Evolutionary conservation across 1,139 yeast genomes (phyloP), one percentile per base, ranked within the genome.

Genomic region (Sugiyamaella castrensis): DNA sequence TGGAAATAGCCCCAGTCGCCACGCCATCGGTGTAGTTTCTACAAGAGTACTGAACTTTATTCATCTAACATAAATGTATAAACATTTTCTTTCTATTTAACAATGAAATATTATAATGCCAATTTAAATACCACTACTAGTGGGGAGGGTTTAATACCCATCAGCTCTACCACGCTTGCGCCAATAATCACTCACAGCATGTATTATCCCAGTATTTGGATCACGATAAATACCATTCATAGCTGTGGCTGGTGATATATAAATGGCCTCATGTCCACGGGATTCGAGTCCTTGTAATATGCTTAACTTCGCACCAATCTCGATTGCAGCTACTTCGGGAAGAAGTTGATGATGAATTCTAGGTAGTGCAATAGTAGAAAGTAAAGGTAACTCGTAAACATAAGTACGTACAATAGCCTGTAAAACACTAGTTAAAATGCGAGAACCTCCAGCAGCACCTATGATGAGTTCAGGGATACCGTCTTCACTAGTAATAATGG

Each of bases 381-480:
- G 69, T n/a, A 89, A 62, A 1, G 82, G 72, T 66, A 79, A 63
- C 2, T 76, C 67, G 60, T 80, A 77, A 63, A 79, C 79, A 55
- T 82, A 80, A 4, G 73, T 69, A 50, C 96, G 71, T 1, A 86
- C 74, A 29, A 92, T 77, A 0, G 92, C 91, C 62, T 89, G 94
- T 50, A 91, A 75, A 2, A 91, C 79, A 0, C 95, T 80, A 0
- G 96, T 87, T n/a, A 86, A 75, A 47, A 92, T 92, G 52, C 95
- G 73, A 12, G 95, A 84, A 0, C 98, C 98, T 8, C 98, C 98
- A 1, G 98, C 94, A 0, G 96, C 95, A 0, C 98, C 98, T 54
- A 91, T 76, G 2, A 85, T 77, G 40, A 87, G 64, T 58, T 84
- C 88, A 0, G 87, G 81, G 12, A 58, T 31, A 63, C 77, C 69